Percentiles rank a stretch among this genome's conserved stretches.
Evolutionary conservation across 441 rosid genomes (phyloP).

Genomic region (Gossypium lobatum): DNA sequence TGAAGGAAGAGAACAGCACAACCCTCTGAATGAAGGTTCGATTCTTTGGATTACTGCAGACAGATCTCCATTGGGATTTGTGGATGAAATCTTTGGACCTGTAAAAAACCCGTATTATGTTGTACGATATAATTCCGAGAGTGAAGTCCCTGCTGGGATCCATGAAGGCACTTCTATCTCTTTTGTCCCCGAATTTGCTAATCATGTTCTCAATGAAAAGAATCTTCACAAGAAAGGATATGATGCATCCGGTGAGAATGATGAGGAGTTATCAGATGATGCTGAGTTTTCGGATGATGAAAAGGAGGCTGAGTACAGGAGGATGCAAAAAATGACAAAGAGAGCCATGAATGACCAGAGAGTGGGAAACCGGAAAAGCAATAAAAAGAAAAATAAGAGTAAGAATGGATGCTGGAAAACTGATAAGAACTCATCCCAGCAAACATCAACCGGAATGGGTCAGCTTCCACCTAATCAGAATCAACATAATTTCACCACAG

Average conservation of each 20-base stretch:
- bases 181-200: slow-evolving; percentile 74
- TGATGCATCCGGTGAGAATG: slow-evolving; percentile 94
- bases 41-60: slow-evolving; percentile 76
- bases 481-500: slow-evolving; percentile 20
- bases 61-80: slow-evolving; percentile 60
- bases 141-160: slow-evolving; percentile 64
- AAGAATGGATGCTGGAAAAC: slow-evolving; percentile 42
- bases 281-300: slow-evolving; percentile 95
- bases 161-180: slow-evolving; percentile 59
- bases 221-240: slow-evolving; percentile 84
- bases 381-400: slow-evolving; percentile 45
- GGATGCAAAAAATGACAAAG: slow-evolving; percentile 62
- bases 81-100: slow-evolving; percentile 97
- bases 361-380: slow-evolving; percentile 35
- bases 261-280: slow-evolving; percentile 81
- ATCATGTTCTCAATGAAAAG: slow-evolving; percentile 62
- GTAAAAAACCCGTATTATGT: slow-evolving; percentile 79
- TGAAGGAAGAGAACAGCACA: slow-evolving; percentile 76
- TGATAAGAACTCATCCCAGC: slow-evolving; percentile 26
- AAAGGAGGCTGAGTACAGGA: slow-evolving; percentile 77
- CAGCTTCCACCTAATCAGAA: slow-evolving; percentile 22
- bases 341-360: slow-evolving; percentile 48
- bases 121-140: slow-evolving; percentile 86
- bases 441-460: slow-evolving; percentile 20
- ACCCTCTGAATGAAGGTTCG: slow-evolving; percentile 85